A percentile compares a stretch with the other conserved stretches of the same genome.
These are phyloP conservation scores for Cokeromyces recurvatus DNA, from an alignment of 371 early-diverging fungal species.

Conservation along the genomic window DNA sequence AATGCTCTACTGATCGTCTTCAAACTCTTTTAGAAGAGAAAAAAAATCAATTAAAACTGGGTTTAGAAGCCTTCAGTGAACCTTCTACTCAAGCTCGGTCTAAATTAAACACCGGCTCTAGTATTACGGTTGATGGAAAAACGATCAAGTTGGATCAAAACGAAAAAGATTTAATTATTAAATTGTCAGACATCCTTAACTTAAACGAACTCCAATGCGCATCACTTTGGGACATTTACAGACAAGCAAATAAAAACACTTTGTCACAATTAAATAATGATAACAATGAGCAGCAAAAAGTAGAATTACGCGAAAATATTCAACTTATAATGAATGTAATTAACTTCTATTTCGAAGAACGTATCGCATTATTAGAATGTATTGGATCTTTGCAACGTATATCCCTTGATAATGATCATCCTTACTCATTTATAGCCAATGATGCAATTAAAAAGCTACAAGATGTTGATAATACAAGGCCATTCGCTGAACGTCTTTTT, in stretches of 20 bases:
- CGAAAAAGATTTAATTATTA: constrained; percentile 32
- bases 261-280: background rate
- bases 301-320: constrained; percentile 16
- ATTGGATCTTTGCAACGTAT: constrained; percentile 37
- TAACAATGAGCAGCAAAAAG: background rate
- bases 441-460: constrained; percentile 15
- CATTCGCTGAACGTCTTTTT: constrained; percentile 26
- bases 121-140: constrained; percentile 27
- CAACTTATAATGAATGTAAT: constrained; percentile 15
- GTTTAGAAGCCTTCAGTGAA: constrained; percentile 28
- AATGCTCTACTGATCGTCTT: constrained; percentile 39
- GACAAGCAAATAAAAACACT: constrained; percentile 4
- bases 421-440: constrained; percentile 23
- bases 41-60: constrained; percentile 23
- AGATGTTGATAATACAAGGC: constrained; percentile 5
- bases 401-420: constrained; percentile 16
- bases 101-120: constrained; percentile 23
- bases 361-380: constrained; percentile 31
- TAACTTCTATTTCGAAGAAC: constrained; percentile 33
- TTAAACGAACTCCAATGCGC: constrained; percentile 35
- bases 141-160: constrained; percentile 26
- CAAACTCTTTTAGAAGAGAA: constrained; percentile 42
- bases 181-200: constrained; percentile 21
- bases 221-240: constrained; percentile 30
- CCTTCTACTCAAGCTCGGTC: constrained; percentile 29